Percentiles rank a stretch among this genome's conserved stretches.
phyloP scores from a whole-genome alignment of 192 early-diverging fungal genomes.

The Entophlyctis luteolus region DNA sequence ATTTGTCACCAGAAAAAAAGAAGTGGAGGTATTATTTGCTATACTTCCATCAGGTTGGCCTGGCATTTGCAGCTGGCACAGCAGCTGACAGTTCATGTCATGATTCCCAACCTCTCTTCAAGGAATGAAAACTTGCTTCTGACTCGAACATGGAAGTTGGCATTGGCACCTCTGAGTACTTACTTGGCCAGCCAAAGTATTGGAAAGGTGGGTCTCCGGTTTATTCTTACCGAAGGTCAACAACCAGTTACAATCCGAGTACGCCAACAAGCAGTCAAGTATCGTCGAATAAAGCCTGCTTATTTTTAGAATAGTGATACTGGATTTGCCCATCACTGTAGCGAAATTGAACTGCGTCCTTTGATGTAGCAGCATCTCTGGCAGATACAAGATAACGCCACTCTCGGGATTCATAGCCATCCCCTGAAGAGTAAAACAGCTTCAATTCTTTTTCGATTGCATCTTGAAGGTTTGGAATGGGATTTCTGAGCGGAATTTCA shows the following conservation, averaged over 20 bases:
- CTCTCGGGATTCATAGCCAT: conserved; percentile 5
- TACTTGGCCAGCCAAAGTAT: no score
- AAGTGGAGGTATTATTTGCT: not conserved
- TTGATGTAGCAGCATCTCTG: conserved; percentile 21
- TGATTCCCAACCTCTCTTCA: no score
- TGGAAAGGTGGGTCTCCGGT: no score
- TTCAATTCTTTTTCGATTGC: conserved; percentile 10
- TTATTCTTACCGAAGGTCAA: no score
- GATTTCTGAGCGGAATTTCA: conserved; percentile 2
- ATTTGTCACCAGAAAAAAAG: not conserved
- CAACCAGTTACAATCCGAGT: no score
- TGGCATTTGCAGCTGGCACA: no score
- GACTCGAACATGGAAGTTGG: no score
- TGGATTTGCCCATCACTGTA: conserved; percentile 24
- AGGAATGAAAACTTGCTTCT: no score
- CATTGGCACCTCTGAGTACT: no score
- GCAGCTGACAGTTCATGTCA: no score
- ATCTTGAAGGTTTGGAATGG: conserved; percentile 5
- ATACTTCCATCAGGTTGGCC: no score
- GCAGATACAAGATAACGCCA: conserved; percentile 19
- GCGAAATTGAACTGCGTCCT: not conserved
- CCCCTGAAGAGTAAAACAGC: conserved; percentile 9
- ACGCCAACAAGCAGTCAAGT: no score
- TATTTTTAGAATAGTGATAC: conserved; percentile 43
- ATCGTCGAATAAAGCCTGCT: conserved; percentile 6